A percentile compares a stretch with the other conserved stretches of the same genome.
phyloP scores from a whole-genome alignment of 2,329 filamentous ascomycete genomes.

The Stagonosporopsis tanaceti region DNA sequence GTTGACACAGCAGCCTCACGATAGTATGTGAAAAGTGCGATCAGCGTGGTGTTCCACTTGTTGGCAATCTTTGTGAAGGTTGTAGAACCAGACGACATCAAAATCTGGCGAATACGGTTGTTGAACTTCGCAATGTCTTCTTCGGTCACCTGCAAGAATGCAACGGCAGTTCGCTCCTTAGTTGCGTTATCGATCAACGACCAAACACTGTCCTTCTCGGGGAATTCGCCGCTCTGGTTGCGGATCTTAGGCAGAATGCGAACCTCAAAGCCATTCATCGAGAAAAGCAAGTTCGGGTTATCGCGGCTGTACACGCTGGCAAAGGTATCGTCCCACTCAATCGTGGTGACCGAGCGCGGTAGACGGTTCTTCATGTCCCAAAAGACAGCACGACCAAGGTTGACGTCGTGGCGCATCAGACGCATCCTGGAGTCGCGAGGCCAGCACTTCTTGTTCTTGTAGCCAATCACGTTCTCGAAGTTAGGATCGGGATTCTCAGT shows the following conservation, averaged over 20 bases:
- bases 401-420: constrained; percentile 97
- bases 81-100: constrained; percentile 99
- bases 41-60: constrained; percentile 98
- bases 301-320: constrained; percentile 97
- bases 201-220: constrained; percentile 98
- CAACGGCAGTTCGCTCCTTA: constrained; percentile 96
- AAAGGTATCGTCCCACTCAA: constrained; percentile 99
- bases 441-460: constrained; percentile 99
- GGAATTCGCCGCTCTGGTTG: constrained; percentile 95
- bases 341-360: constrained; percentile 92
- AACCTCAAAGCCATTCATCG: constrained; percentile 98
- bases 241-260: constrained; percentile 94
- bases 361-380: constrained; percentile 98
- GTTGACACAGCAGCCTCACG: constrained; percentile 97
- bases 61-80: constrained; percentile 99
- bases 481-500: constrained; percentile 99
- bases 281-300: constrained; percentile 95
- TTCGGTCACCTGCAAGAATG: constrained; percentile 96
- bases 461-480: constrained; percentile 98
- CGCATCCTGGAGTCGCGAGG: constrained; percentile 97
- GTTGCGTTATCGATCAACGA: constrained; percentile 94
- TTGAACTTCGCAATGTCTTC: constrained; percentile 99
- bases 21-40: constrained; percentile 98
- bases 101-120: constrained; percentile 95
- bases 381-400: constrained; percentile 95